Evolutionary conservation across 2,329 filamentous ascomycete species (phyloP).

Genomic region (Cladosporium sp.): DNA sequence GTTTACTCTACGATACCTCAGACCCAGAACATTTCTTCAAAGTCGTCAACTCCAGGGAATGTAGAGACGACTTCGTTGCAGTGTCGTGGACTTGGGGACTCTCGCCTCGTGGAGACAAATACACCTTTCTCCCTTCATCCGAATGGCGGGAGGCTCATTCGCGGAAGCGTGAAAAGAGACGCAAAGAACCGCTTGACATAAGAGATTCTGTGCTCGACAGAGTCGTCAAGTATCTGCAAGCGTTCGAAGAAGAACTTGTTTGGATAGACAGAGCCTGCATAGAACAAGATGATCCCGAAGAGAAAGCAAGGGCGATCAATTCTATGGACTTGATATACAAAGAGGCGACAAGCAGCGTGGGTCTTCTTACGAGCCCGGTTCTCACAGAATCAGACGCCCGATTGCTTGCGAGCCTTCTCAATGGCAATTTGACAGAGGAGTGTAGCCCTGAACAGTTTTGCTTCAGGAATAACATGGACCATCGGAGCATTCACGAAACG

Average conservation of each 20-base stretch:
- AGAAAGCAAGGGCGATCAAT: slow-evolving; percentile 1
- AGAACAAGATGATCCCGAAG: background rate
- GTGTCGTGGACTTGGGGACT: background rate
- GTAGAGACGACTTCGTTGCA: background rate
- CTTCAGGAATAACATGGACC: too few species aligned
- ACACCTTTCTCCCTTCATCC: background rate
- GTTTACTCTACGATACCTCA: background rate
- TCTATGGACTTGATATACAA: background rate
- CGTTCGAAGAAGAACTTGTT: background rate
- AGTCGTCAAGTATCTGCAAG: background rate
- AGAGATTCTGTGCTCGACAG: background rate
- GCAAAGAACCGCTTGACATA: background rate
- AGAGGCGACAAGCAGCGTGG: background rate
- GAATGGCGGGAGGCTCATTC: background rate
- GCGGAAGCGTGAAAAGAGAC: background rate
- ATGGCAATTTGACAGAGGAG: too few species aligned
- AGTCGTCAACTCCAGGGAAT: background rate
- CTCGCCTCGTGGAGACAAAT: background rate
- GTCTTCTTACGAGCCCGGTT: background rate
- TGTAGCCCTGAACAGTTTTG: too few species aligned
- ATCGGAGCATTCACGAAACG: too few species aligned
- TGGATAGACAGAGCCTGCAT: slow-evolving; percentile 1
- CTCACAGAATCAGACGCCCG: background rate
- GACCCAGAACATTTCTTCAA: too few species aligned
- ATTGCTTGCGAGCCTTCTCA: background rate